These are phyloP conservation scores for Epithele typhae DNA, from an alignment of 768 basidiomycete genomes.

Conservation along the genomic window DNA sequence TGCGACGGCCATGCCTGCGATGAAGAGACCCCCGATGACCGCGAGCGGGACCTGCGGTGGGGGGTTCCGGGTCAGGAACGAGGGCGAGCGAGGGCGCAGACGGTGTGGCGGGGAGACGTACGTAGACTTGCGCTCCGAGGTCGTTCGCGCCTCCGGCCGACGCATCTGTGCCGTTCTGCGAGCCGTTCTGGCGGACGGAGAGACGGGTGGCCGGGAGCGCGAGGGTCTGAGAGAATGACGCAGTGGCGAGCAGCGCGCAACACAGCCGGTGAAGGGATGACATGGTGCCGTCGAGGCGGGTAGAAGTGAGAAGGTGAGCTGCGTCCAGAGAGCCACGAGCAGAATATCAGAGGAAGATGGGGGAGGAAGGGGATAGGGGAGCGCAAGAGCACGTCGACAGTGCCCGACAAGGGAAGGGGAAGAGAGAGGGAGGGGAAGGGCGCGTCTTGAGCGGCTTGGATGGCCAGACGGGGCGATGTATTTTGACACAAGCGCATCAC, in stretches of 20 bases:
- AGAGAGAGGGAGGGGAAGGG: not conserved
- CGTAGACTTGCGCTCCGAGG: conserved; percentile 5
- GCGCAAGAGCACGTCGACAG: too few species aligned
- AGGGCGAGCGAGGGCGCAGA: too few species aligned
- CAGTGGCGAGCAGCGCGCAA: conserved; percentile 1
- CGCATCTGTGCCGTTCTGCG: too few species aligned
- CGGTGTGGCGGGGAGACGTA: not conserved
- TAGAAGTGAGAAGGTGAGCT: not conserved
- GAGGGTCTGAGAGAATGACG: not conserved
- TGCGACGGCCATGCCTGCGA: conserved; percentile 9
- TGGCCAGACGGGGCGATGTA: too few species aligned
- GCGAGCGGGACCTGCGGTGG: conserved; percentile 11
- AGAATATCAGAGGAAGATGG: not conserved
- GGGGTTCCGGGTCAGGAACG: too few species aligned
- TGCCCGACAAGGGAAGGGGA: not conserved
- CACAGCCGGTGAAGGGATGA: not conserved
- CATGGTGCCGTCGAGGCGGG: not conserved
- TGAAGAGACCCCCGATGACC: conserved; percentile 10
- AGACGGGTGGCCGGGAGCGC: too few species aligned
- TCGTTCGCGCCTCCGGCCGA: too few species aligned
- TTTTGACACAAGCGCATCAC: too few species aligned
- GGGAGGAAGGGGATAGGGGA: conserved; percentile 1
- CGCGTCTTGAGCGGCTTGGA: too few species aligned
- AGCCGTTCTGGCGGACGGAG: not conserved
- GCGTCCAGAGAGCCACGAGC: not conserved